phyloP scores from a whole-genome alignment of 2,329 filamentous ascomycete genomes.

The Sporothrix luriei region DNA sequence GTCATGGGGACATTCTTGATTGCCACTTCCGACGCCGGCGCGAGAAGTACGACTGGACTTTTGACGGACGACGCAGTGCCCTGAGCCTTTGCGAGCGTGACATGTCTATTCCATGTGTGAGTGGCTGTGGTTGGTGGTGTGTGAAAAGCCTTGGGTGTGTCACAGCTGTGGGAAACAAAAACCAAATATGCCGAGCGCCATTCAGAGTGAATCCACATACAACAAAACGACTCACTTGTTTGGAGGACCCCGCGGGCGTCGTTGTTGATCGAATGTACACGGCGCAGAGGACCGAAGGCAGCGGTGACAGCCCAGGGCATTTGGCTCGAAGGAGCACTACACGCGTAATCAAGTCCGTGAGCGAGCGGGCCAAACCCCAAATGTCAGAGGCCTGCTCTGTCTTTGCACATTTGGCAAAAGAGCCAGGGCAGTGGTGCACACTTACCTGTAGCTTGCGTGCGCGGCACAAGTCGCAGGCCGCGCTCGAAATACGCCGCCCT shows the following conservation, averaged over 20 bases:
- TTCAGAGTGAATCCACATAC: too few relatives aligned
- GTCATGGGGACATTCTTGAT: conserved; percentile 15
- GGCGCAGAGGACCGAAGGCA: conserved; percentile 14
- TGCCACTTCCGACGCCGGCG: neutral
- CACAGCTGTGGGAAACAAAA: neutral
- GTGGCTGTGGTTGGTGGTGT: neutral
- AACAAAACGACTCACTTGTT: conserved; percentile 10
- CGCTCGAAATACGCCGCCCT: conserved; percentile 19
- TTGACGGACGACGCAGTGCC: neutral
- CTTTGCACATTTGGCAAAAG: neutral
- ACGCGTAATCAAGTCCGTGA: conserved; percentile 13
- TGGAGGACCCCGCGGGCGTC: conserved; percentile 19
- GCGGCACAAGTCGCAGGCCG: conserved; percentile 17
- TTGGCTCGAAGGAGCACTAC: conserved; percentile 23
- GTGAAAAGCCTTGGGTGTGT: too few relatives aligned
- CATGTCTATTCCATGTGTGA: neutral
- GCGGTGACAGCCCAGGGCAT: conserved; percentile 5
- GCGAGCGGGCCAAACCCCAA: neutral
- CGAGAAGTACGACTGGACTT: neutral
- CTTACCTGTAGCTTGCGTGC: conserved; percentile 22
- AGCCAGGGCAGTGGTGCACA: neutral
- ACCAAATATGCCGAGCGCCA: neutral
- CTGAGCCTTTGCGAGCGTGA: conserved; percentile 16
- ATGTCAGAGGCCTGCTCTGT: too few relatives aligned
- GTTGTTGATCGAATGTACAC: conserved; percentile 12